Conservation (phyloP, 768 basidiomycete genomes). For the Macrocybe gigantea region DNA sequence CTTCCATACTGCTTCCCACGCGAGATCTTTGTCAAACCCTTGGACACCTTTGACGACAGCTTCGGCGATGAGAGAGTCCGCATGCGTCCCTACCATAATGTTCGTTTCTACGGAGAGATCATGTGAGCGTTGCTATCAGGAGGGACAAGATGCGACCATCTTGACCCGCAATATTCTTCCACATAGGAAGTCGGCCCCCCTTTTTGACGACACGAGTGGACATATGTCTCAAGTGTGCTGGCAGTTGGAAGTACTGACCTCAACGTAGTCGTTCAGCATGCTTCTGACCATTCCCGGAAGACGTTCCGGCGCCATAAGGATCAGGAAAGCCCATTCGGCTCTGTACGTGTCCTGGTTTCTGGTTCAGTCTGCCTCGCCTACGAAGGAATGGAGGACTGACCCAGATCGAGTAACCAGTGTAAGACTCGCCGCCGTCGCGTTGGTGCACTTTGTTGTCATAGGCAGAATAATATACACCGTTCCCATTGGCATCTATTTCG, state of each 20-base stretch:
- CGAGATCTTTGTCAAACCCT: slow-evolving; percentile 56
- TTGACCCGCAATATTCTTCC: slow-evolving; percentile 77
- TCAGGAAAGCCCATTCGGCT: slow-evolving; percentile 74
- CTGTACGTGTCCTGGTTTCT: slow-evolving; percentile 63
- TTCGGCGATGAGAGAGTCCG: slow-evolving; percentile 72
- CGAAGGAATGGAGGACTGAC: slow-evolving; percentile 25
- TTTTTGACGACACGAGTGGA: slow-evolving; percentile 6
- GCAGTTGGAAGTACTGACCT: slow-evolving; percentile 30
- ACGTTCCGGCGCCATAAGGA: slow-evolving; percentile 73
- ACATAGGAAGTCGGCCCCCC: slow-evolving; percentile 87
- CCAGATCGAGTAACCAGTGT: slow-evolving; percentile 81
- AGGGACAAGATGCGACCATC: not conserved
- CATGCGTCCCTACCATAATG: slow-evolving; percentile 81
- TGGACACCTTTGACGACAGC: slow-evolving; percentile 61
- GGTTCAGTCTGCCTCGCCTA: not conserved
- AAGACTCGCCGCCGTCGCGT: slow-evolving; percentile 46
- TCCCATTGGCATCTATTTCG: slow-evolving; percentile 27
- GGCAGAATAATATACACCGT: slow-evolving; percentile 66
- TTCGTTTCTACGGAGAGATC: slow-evolving; percentile 51
- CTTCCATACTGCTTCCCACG: slow-evolving; percentile 73
- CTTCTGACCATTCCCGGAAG: slow-evolving; percentile 70
- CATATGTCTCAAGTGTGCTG: slow-evolving; percentile 7
- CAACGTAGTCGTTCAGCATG: slow-evolving; percentile 74
- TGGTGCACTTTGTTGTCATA: slow-evolving; percentile 63
- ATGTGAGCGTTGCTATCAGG: not conserved